Evolutionary conservation across 371 early-diverging fungal species (phyloP), one percentile per base, ranked within the genome.

Genomic region (Gilbertella persicaria): DNA sequence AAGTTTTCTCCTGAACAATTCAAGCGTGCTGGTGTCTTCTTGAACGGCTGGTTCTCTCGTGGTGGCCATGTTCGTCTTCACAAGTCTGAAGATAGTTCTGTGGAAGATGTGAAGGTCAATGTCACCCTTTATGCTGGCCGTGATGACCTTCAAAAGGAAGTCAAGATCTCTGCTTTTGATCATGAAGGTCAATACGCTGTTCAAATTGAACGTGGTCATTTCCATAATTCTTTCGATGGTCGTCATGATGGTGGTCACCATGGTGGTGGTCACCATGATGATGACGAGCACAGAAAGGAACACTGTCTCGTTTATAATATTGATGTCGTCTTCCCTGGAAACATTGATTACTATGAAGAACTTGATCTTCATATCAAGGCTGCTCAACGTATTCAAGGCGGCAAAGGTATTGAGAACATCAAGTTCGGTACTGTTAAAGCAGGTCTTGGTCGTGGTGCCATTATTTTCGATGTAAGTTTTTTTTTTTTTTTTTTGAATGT

Each of bases 131-230:
- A 50, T 41, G 19, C 51, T n/a, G 58, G 61, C 19, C 50, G 39
- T 10, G 41, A 60, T 3, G 44, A 57, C 14, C 48, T 56, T 7
- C 28, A 23, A 10, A 37, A 57, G n/a, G 53, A 66, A 24, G 66
- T 57, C 10, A 20, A 29, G 13, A 23, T 66, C 1, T 60, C 66
- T 47, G 60, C 66, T 13, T 60, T 57, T 53, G 70, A 69, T 20
- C 46, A 57, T 33, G 42, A 66, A 28, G 70, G 70, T 10, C 44
- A 59, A 35, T 69, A 62, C 14, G 38, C 60, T 40, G 66, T 69
- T 28, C 62, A 69, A 50, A 37, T 66, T 42, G 66, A 62, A 21
- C 59, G 63, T 19, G 47, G 51, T n/a, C 46, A 48, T 20, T 44
- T 39, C n/a, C 45, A 28, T 33, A 41, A 21, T 16, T 12, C 10